Base-by-base conservation (phyloP, 2,329 filamentous ascomycete species). In the Diaporthe capsici region DNA sequence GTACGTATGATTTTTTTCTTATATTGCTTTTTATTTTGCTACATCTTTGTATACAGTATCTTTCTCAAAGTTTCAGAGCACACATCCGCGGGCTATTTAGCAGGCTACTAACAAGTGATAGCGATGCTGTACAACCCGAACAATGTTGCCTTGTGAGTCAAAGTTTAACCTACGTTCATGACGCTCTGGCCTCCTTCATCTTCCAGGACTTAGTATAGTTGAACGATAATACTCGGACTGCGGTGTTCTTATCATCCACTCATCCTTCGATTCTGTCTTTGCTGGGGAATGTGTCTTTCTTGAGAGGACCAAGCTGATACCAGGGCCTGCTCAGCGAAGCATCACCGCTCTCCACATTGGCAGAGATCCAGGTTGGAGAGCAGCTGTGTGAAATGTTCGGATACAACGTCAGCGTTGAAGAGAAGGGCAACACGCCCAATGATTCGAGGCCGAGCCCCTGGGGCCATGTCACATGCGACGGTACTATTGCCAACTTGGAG, bases 51-150 rank as follows among this genome's bases (percentile, higher is more conserved):
- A 1, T 49, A 0, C 25, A n/a, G 8, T 13, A n/a, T 17, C 4
- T 12, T 17, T 31, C 5, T 34, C 7, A 8, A 22, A 34, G 1
- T 12, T 37, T 31, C 7, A 0, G 8, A 13, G 3, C 8, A 15
- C 5, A 34, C 12, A 1, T 22, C 8, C 12, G 6, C 5, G 1
- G 3, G 28, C 7, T 22, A 0, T 20, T 10, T 22, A 10, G 4
- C 20, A 22, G 9, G 20, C 5, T 6, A 20, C 25, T 58, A 7
- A 58, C 31, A 8, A 6, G 1, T 22, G 5, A 12, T n/a, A 58
- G 55, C 86, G 0, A 88, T 88, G 86, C 47, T 88, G 34, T 88
- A 87, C 75, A 88, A 88, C 65, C 86, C 87, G 0, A 89, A 88
- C 80, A 88, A 88, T 13, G 72, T 74, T 20, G 72, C 72, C 10